Evolutionary conservation across 768 basidiomycete species (phyloP).

Genomic region (Xerocomellus chrysenteron): DNA sequence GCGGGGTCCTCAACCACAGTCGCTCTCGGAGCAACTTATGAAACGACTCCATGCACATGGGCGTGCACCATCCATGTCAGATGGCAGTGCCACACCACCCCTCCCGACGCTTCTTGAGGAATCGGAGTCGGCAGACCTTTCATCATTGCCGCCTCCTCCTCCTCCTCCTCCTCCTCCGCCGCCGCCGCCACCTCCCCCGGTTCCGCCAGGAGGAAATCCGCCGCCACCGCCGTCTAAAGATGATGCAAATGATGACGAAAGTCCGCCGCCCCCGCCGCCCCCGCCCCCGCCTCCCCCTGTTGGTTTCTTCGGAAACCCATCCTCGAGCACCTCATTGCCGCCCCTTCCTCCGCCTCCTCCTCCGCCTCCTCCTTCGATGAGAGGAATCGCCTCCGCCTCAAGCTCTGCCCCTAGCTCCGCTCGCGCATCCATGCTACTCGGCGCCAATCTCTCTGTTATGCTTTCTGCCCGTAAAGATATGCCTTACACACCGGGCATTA

Average conservation of each 20-base stretch:
- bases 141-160: conserved; percentile 29
- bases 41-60: conserved; percentile 56
- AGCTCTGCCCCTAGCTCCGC: conserved; percentile 45
- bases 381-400: conserved; percentile 33
- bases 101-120: conserved; percentile 45
- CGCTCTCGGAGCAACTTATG: conserved; percentile 61
- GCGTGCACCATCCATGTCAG: conserved; percentile 38
- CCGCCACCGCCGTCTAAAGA: conserved; percentile 20
- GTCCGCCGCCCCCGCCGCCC: conserved; percentile 32
- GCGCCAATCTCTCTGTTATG: conserved; percentile 55
- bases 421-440: conserved; percentile 59
- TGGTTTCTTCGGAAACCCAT: conserved; percentile 29
- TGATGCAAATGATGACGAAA: conserved; percentile 13
- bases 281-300: conserved; percentile 39
- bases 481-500: conserved; percentile 76
- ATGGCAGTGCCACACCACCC: conserved; percentile 35
- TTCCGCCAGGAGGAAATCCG: conserved; percentile 3
- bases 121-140: conserved; percentile 20
- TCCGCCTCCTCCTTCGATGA: conserved; percentile 32
- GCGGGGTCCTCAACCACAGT: conserved; percentile 38
- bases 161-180: conserved; percentile 21
- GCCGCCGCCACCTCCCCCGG: conserved; percentile 16
- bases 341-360: conserved; percentile 41
- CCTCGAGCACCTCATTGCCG: conserved; percentile 20
- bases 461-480: conserved; percentile 79